Conservation (phyloP, 495 filamentous ascomycete genomes). For the Cercophora samala region DNA sequence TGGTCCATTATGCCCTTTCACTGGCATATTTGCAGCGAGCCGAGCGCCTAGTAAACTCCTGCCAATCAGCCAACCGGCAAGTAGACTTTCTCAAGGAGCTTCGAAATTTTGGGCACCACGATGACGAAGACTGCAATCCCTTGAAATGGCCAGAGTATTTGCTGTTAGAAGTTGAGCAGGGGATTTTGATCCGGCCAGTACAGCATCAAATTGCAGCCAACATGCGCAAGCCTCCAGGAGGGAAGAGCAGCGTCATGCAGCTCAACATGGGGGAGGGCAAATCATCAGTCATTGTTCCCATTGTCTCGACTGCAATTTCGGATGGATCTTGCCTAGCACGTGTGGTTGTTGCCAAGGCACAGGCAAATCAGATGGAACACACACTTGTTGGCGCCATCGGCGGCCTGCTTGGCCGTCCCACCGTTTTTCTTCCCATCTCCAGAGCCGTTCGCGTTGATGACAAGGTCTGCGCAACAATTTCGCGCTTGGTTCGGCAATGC, state of each 20-base stretch:
- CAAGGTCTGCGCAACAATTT: constrained; percentile 31
- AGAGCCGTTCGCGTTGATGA: constrained; percentile 42
- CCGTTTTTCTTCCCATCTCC: constrained; percentile 64
- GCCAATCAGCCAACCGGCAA: constrained; percentile 17
- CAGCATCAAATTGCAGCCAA: constrained; percentile 55
- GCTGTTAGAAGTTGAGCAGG: constrained; percentile 62
- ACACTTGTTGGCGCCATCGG: constrained; percentile 59
- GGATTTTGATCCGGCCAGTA: constrained; percentile 58
- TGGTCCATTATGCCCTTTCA: constrained; percentile 39
- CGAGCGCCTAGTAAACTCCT: constrained; percentile 32
- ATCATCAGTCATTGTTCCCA: constrained; percentile 66
- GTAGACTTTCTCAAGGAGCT: constrained; percentile 50
- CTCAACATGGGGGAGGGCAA: constrained; percentile 78
- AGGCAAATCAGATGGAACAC: constrained; percentile 61
- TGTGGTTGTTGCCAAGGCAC: constrained; percentile 61
- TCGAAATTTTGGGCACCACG: constrained; percentile 47
- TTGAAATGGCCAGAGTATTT: constrained; percentile 54
- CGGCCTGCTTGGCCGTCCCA: constrained; percentile 53
- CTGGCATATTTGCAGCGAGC: constrained; percentile 39
- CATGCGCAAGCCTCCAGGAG: constrained; percentile 52
- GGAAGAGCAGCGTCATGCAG: constrained; percentile 57
- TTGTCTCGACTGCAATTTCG: constrained; percentile 55
- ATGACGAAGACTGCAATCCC: constrained; percentile 47
- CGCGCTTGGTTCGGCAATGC: constrained; percentile 46
- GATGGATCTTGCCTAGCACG: constrained; percentile 51